phyloP scores from a whole-genome alignment of 2,329 filamentous ascomycete species.

The Verticillium zaregamsianum region DNA sequence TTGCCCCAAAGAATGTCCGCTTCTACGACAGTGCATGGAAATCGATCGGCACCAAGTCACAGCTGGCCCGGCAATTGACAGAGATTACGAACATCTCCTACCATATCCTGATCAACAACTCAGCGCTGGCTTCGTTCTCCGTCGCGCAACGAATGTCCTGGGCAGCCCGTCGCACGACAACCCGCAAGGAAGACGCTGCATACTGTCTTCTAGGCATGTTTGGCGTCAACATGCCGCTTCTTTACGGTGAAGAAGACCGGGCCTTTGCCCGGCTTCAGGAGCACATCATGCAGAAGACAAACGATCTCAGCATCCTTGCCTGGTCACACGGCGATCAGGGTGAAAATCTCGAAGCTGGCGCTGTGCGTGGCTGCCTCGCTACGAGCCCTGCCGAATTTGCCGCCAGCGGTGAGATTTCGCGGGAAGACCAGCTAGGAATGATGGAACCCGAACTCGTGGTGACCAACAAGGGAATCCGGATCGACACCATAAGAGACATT shows the following conservation, averaged over 20 bases:
- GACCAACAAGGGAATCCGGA: background rate
- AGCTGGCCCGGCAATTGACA: constrained; percentile 2
- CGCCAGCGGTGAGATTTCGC: background rate
- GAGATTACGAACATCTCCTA: background rate
- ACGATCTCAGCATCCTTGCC: constrained; percentile 5
- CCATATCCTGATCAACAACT: background rate
- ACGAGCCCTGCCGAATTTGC: background rate
- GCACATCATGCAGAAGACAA: constrained; percentile 6
- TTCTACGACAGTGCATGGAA: constrained; percentile 26
- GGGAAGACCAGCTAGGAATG: background rate
- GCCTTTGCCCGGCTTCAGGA: constrained; percentile 9
- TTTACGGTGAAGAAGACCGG: constrained; percentile 24
- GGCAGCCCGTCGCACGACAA: constrained; percentile 23
- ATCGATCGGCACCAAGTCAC: constrained; percentile 16
- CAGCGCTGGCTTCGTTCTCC: constrained; percentile 7
- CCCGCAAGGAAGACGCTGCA: constrained; percentile 23
- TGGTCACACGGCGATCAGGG: background rate
- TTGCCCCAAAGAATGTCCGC: constrained; percentile 34
- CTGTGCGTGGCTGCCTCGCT: background rate
- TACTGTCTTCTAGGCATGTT: constrained; percentile 28
- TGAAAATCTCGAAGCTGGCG: background rate
- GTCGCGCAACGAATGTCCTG: constrained; percentile 14
- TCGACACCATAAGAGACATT: background rate
- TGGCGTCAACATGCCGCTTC: constrained; percentile 26
- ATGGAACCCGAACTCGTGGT: background rate